Conservation (phyloP, 352 stramenopile genomes). For the Peronosclerospora sorghi region DNA sequence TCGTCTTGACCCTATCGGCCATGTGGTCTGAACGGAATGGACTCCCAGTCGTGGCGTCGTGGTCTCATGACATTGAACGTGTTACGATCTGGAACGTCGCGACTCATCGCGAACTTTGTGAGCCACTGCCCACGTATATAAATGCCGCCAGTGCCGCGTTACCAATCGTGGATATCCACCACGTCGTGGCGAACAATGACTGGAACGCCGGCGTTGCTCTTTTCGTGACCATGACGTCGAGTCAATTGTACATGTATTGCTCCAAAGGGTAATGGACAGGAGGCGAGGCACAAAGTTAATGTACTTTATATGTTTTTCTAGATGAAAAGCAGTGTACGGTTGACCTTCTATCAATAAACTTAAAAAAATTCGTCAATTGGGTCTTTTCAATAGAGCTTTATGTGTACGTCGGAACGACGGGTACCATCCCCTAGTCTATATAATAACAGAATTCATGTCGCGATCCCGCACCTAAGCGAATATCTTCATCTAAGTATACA, state of each 20-base stretch:
- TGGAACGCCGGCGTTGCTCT: conserved; percentile 23
- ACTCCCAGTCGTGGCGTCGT: conserved; percentile 16
- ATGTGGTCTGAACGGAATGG: conserved; percentile 30
- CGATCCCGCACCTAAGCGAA: too few species aligned
- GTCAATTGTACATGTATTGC: conserved; percentile 20
- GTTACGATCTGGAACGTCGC: conserved; percentile 20
- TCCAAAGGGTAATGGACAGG: neutral
- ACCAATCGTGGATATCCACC: conserved; percentile 26
- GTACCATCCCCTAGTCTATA: too few species aligned
- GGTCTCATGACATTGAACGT: conserved; percentile 17
- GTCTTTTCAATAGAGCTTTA: too few species aligned
- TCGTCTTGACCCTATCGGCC: conserved; percentile 32
- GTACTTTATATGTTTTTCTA: too few species aligned
- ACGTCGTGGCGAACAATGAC: conserved; percentile 14
- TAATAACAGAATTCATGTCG: too few species aligned
- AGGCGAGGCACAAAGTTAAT: too few species aligned
- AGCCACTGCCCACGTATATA: neutral
- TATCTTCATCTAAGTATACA: too few species aligned
- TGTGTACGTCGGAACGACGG: too few species aligned
- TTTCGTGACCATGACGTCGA: conserved; percentile 22
- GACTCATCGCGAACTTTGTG: conserved; percentile 8
- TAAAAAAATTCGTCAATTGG: too few species aligned
- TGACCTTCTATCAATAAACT: too few species aligned
- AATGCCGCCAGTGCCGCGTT: conserved; percentile 5
- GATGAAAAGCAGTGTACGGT: too few species aligned